Base-by-base conservation (phyloP, 2,329 filamentous ascomycete genomes). In the Epichloe uncinata region DNA sequence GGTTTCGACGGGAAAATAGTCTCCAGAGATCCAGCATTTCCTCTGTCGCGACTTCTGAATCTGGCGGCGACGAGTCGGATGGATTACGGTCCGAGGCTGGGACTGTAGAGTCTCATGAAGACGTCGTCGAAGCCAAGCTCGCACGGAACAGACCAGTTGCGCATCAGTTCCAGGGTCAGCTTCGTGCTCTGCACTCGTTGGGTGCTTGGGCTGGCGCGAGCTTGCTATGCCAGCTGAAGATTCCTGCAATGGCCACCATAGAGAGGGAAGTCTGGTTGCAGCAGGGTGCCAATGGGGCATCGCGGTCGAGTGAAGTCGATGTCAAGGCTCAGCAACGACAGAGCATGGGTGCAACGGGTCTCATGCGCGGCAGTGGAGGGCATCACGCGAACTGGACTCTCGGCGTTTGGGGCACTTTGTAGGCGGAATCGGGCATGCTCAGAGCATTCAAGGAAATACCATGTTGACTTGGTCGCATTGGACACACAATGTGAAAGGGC, bases 121-220 rank as follows among this genome's bases (percentile, higher is more conserved):
- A 67, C 36, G 58, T 58, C 0, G 63, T 69, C 33, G 66, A 67
- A 42, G 65, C 64, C 41, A 69, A 69, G 52, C 58, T 69, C 16
- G 56, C 56, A 20, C 60, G 65, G 13, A 61, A 66, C 37, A 60
- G 65, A 13, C 63, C 63, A 1, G 50, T 54, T 59, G 49, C 70
- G 67, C 56, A 69, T 57, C 56, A 68, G 57, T 60, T 79, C 1
- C 75, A 78, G 38, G 84, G 84, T 2, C 67, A 72, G 30, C 68
- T 89, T 38, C 74, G 85, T 26, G 82, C 76, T 2, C 68, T 88
- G 2, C 80, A 86, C 53, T 81, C 82, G 1, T 66, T 90, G 1
- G 86, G 86, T 0, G 70, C 85, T 2, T 91, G 85, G 85, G 76
- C 78, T 18, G 86, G 86, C 11, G 85, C 81, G 3, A 88, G 84